Percentiles rank a stretch among this genome's conserved stretches.
Conservation (phyloP, 208 protist species). For the Kentomonas sorsogonicus region DNA sequence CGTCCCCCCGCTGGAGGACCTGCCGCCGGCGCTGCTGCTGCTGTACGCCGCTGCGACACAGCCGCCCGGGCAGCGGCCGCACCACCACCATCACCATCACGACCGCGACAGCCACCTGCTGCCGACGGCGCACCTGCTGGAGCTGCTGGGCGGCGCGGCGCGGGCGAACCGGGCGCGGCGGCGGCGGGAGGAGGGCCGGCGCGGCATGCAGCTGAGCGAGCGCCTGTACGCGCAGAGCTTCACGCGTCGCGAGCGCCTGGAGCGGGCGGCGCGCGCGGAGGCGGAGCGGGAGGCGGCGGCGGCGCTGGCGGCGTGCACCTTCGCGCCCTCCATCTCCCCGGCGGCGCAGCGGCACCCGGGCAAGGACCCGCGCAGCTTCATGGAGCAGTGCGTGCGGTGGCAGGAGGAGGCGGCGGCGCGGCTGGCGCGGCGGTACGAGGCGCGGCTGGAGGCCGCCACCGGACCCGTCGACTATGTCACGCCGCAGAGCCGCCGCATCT, state of each 20-base stretch:
- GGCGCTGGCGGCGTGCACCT: constrained; percentile 42
- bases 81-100: background rate
- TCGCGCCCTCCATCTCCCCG: constrained; percentile 33
- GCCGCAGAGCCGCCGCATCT: constrained; percentile 16
- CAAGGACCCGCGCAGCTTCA: constrained; percentile 47
- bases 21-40: constrained; percentile 4
- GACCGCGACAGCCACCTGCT: constrained; percentile 1
- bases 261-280: too few species aligned
- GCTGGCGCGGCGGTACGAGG: constrained; percentile 32
- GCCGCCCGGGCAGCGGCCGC: background rate
- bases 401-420: constrained; percentile 21
- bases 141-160: background rate
- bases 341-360: constrained; percentile 18
- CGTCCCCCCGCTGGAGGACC: background rate
- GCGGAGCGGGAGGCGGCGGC: too few species aligned
- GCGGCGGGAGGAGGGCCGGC: constrained; percentile 1
- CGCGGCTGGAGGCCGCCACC: constrained; percentile 17
- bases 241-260: too few species aligned
- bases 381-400: constrained; percentile 62
- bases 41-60: background rate
- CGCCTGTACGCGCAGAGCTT: too few species aligned
- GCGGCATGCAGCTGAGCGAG: constrained; percentile 5
- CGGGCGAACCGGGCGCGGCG: constrained; percentile 1
- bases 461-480: constrained; percentile 16
- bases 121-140: background rate